Conservation (phyloP, 139 green algal genomes). For the Chlorella sp. region DNA sequence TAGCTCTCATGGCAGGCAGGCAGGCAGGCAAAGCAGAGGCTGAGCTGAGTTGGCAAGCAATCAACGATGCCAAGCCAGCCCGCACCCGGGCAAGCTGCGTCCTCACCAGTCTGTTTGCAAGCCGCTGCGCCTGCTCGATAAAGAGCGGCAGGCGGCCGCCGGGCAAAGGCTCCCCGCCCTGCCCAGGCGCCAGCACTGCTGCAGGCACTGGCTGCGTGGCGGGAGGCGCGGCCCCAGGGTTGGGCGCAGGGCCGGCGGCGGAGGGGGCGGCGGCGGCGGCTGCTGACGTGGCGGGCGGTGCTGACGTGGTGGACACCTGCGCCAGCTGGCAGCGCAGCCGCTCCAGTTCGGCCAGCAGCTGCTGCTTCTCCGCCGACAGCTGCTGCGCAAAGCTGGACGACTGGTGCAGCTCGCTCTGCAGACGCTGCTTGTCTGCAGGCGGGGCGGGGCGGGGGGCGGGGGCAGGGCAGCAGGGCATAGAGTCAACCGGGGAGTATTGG, state of each 20-base stretch:
- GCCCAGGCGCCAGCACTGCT: background rate
- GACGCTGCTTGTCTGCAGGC: constrained; percentile 5
- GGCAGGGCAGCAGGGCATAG: background rate
- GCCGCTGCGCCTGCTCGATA: constrained; percentile 8
- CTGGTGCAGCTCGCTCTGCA: constrained; percentile 14
- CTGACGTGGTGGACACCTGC: background rate
- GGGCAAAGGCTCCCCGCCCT: background rate
- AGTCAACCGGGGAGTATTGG: background rate
- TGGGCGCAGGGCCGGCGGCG: background rate
- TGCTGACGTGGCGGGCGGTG: background rate
- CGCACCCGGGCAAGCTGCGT: background rate
- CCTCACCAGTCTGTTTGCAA: background rate
- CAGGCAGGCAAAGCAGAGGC: background rate
- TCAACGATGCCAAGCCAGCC: background rate
- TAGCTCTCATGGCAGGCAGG: background rate
- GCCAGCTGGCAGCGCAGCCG: constrained; percentile 12
- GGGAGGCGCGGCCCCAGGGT: background rate
- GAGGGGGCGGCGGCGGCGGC: background rate
- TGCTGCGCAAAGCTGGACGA: background rate
- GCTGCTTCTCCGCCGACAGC: background rate
- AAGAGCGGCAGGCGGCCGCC: background rate
- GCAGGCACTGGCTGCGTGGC: background rate
- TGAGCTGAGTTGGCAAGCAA: background rate
- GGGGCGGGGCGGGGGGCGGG: background rate
- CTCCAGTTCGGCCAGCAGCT: constrained; percentile 11